These are phyloP conservation scores for Bonnemaisonia californica DNA, from an alignment of 31 red algal species.

Conservation along the genomic window DNA sequence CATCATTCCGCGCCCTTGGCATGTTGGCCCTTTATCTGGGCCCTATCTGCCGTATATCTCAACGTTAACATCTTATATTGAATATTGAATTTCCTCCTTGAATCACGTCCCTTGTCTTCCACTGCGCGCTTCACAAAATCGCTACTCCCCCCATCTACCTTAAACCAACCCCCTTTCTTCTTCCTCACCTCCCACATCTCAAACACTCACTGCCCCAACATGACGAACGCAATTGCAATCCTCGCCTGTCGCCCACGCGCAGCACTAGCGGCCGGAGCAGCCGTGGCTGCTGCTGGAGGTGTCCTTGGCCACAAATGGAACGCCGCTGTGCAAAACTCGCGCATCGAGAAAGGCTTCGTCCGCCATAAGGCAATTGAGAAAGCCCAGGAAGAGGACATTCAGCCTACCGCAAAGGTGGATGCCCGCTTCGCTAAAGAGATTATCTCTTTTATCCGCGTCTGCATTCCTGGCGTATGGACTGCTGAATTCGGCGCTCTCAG, in stretches of 20 bases:
- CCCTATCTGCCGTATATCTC: neutral
- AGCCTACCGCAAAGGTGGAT: conserved; percentile 53
- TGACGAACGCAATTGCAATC: conserved; percentile 71
- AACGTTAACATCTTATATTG: no score
- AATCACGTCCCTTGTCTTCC: neutral
- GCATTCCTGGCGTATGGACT: conserved; percentile 58
- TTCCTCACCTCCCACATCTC: neutral
- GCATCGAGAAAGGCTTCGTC: conserved; percentile 59
- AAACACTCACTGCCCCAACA: conserved; percentile 8
- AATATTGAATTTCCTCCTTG: no score
- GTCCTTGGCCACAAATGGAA: conserved; percentile 76
- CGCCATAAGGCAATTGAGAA: neutral
- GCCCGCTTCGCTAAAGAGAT: conserved; percentile 58
- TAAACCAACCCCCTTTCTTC: neutral
- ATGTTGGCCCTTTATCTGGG: neutral
- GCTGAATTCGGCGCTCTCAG: conserved; percentile 62
- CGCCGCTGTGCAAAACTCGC: conserved; percentile 75
- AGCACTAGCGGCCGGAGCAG: conserved; percentile 61
- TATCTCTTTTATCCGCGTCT: conserved; percentile 63
- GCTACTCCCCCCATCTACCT: no score
- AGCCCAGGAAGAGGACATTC: neutral
- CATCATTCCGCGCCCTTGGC: no score
- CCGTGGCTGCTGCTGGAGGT: conserved; percentile 63
- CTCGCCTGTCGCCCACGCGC: conserved; percentile 67
- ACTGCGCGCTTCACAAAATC: neutral